Percentiles rank a stretch among this genome's conserved stretches.
Evolutionary conservation across 495 filamentous ascomycete genomes (phyloP).

Genomic region (Penicillium coprophilum): DNA sequence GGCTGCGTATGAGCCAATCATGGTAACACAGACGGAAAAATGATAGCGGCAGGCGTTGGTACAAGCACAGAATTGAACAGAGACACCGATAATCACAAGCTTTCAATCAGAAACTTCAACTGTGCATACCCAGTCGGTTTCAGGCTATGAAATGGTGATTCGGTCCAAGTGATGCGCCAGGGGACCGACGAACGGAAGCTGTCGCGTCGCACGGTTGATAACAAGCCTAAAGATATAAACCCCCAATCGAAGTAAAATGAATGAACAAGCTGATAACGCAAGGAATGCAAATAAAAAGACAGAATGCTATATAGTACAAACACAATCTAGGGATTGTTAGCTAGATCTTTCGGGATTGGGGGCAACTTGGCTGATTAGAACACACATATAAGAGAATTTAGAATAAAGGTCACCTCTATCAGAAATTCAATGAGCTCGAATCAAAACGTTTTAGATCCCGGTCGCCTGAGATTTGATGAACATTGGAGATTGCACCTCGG

Average conservation of each 20-base stretch:
- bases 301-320: slow-evolving; percentile 11
- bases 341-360: neutral
- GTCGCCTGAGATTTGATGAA: slow-evolving; percentile 5
- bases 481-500: slow-evolving; percentile 4
- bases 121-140: neutral
- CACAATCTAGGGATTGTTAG: slow-evolving; percentile 10
- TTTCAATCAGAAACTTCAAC: neutral
- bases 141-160: neutral
- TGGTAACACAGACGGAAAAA: slow-evolving; percentile 15
- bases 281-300: neutral
- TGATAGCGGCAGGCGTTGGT: slow-evolving; percentile 1
- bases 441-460: neutral
- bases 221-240: neutral
- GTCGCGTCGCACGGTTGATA: neutral
- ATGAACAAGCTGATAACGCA: neutral
- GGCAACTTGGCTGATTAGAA: neutral
- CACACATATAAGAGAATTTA: neutral
- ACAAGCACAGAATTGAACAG: neutral
- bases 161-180: neutral
- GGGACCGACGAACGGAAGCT: neutral
- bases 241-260: neutral
- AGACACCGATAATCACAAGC: neutral
- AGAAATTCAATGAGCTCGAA: neutral
- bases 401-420: neutral
- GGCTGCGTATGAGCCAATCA: slow-evolving; percentile 17